Percentiles rank a stretch among this genome's conserved stretches.
Conservation (phyloP, 352 stramenopile species). For the Lagenidium giganteum region DNA sequence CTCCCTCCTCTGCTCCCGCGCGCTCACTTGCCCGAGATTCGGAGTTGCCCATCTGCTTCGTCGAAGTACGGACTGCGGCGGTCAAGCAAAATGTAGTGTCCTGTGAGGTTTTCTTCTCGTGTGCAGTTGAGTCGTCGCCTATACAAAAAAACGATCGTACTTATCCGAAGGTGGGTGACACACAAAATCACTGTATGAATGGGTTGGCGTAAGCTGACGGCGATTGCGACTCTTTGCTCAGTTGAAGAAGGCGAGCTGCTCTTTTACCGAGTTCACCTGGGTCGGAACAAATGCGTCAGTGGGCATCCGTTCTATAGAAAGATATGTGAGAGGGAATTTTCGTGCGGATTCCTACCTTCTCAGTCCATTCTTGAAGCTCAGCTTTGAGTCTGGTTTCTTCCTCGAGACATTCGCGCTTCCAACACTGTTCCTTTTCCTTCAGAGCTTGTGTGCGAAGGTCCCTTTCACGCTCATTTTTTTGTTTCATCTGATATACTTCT, state of each 20-base stretch:
- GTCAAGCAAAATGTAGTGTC: background rate
- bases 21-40: conserved; percentile 27
- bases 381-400: conserved; percentile 11
- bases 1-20: background rate
- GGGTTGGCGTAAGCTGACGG: background rate
- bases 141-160: conserved; percentile 11
- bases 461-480: background rate
- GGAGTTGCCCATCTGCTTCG: conserved; percentile 38
- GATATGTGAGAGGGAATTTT: background rate
- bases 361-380: conserved; percentile 11
- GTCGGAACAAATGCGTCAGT: no score
- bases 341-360: conserved; percentile 11
- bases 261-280: conserved; percentile 6
- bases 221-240: conserved; percentile 2
- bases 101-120: background rate
- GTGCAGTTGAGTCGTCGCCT: background rate
- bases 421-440: conserved; percentile 6
- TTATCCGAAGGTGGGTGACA: conserved; percentile 7
- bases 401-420: conserved; percentile 11
- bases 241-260: background rate
- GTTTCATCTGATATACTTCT: background rate
- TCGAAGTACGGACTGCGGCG: background rate
- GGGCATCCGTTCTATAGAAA: background rate
- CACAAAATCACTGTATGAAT: conserved; percentile 8
- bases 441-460: no score